Evolutionary conservation across 2,329 filamentous ascomycete species (phyloP), one percentile per base, ranked within the genome.

Genomic region (Malbranchea cinnamomea): DNA sequence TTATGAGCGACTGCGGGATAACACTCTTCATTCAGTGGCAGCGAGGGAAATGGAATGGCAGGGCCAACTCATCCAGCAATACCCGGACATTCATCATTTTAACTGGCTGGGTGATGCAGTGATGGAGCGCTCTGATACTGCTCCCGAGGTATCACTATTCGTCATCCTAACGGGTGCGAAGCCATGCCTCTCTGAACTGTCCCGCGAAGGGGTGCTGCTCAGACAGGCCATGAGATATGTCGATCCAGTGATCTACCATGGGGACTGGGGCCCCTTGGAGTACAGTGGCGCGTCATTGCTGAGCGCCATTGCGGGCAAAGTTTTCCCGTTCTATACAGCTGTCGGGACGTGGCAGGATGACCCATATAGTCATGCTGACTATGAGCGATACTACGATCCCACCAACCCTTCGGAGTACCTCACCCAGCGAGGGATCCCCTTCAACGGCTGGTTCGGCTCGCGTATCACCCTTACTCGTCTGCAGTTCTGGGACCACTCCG

Each of bases 61-160:
- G 11, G 8, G 4, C 11, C 12, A 20, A 12, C 24, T 18, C 5
- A n/a, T 23, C 12, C 6, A 9, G 2, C 4, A 21, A 3, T 23
- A 27, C 24, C 23, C 22, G 11, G 13, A 33, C 18, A 32, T 39
- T 7, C 38, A 41, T 22, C 38, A 41, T 22, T 39, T 37, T 22
- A 41, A 39, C 24, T 41, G 35, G 34, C 23, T 39, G 12, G 34
- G 38, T 7, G 11, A 34, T 4, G 18, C 32, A 5, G 29, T 39
- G 5, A 19, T 28, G 9, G 32, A 35, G 15, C 38, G 27, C 26
- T 39, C 26, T 27, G 20, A 29, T 22, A 41, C 37, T 6, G 14
- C 38, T n/a, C 34, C 37, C 8, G 38, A 41, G 26, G 23, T 36
- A 16, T 41, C 38, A 4, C 26, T 41, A 6, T 34, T 34, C 15